Conservation (phyloP, 305 asterid species). For the Fraxinus dipetala region DNA sequence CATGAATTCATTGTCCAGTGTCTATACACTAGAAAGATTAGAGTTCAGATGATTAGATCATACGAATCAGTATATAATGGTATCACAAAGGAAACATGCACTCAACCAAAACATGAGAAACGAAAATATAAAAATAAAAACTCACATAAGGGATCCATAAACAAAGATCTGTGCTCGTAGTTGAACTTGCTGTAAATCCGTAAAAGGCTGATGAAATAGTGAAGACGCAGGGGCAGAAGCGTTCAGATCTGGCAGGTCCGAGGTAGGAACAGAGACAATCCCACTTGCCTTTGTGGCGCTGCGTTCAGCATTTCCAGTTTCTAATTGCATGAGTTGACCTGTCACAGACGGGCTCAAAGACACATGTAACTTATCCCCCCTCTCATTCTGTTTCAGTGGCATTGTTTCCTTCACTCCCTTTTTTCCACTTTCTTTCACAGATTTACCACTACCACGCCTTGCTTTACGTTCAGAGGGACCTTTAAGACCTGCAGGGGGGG, state of each 20-base stretch:
- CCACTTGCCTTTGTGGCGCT: constrained; percentile 48
- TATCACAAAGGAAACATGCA: constrained; percentile 2
- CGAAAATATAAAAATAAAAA: constrained; percentile 7
- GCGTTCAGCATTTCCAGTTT: constrained; percentile 32
- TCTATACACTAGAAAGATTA: not conserved
- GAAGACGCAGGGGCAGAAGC: constrained; percentile 55
- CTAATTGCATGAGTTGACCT: constrained; percentile 54
- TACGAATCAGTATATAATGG: not conserved
- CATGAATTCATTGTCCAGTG: not conserved
- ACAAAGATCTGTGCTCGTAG: constrained; percentile 96
- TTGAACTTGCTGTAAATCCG: constrained; percentile 95
- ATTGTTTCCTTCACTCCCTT: constrained; percentile 59
- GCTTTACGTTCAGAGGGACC: constrained; percentile 61
- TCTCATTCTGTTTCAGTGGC: constrained; percentile 47
- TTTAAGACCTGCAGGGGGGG: constrained; percentile 45
- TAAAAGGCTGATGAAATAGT: constrained; percentile 84
- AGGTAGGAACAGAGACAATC: constrained; percentile 50
- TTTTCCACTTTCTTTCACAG: constrained; percentile 63
- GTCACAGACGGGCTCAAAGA: constrained; percentile 49
- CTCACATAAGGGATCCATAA: constrained; percentile 98
- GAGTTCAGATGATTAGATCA: not conserved
- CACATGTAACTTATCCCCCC: constrained; percentile 44
- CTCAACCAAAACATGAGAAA: constrained; percentile 14
- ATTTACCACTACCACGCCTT: constrained; percentile 63
- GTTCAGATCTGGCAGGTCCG: constrained; percentile 83